Evolutionary conservation across 306 rosid genomes (phyloP).

Genomic region (Cicer yamashitae): DNA sequence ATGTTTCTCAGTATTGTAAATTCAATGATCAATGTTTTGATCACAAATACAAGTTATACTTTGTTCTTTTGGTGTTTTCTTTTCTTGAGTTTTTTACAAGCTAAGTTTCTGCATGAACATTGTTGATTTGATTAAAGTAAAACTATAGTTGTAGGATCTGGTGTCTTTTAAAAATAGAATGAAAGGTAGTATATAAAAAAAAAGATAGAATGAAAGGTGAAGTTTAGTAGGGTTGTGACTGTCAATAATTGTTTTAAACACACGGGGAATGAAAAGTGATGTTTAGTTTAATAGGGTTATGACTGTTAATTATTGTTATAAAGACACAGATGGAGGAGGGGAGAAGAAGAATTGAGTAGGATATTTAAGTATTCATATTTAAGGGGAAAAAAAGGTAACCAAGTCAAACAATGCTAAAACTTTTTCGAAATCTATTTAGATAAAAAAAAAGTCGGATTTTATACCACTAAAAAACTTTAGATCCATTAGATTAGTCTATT

Average conservation of each 20-base stretch:
- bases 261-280: background rate
- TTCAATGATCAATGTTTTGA: slow-evolving; percentile 28
- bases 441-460: too few relatives aligned
- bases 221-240: background rate
- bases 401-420: too few relatives aligned
- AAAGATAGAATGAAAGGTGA: background rate
- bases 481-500: too few relatives aligned
- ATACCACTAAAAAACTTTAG: too few relatives aligned
- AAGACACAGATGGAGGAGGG: too few relatives aligned
- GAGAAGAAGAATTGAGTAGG: background rate
- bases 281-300: background rate
- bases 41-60: slow-evolving; percentile 22
- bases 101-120: background rate
- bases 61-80: background rate
- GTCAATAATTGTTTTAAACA: too few relatives aligned
- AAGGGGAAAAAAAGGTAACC: too few relatives aligned
- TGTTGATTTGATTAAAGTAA: background rate
- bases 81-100: background rate
- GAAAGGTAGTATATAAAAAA: background rate
- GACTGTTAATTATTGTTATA: background rate
- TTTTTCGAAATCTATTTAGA: too few relatives aligned
- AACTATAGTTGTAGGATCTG: background rate
- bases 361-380: background rate
- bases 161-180: background rate
- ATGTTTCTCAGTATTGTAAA: slow-evolving; percentile 45